phyloP scores from a whole-genome alignment of 2,329 filamentous ascomycete genomes.

The Sporothrix humicola region DNA sequence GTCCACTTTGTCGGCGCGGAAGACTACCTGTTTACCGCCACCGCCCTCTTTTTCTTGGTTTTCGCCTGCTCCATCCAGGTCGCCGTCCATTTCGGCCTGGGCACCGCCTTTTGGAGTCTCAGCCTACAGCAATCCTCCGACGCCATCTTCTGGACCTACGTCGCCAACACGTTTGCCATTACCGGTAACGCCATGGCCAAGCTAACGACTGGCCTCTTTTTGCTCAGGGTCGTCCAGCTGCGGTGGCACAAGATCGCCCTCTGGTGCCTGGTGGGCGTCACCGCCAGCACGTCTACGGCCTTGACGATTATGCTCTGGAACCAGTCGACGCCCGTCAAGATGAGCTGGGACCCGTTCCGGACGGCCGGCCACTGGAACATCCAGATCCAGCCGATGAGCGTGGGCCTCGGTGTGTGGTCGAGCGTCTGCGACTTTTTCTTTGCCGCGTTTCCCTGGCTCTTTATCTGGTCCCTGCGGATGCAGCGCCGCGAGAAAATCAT shows the following conservation, averaged over 20 bases:
- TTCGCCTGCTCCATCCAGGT: conserved; percentile 48
- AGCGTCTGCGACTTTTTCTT: conserved; percentile 50
- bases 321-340: conserved; percentile 46
- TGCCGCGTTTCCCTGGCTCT: conserved; percentile 51
- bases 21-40: conserved; percentile 47
- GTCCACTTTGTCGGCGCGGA: conserved; percentile 48
- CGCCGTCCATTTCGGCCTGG: conserved; percentile 46
- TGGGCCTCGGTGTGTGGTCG: conserved; percentile 48
- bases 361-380: conserved; percentile 47
- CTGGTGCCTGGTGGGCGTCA: conserved; percentile 45
- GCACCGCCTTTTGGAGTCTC: conserved; percentile 45
- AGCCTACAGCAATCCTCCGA: conserved; percentile 44
- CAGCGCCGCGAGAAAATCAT: conserved; percentile 52
- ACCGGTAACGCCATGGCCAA: conserved; percentile 49
- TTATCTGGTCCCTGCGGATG: conserved; percentile 54
- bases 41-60: conserved; percentile 46
- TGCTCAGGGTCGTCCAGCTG: conserved; percentile 48
- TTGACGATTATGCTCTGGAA: conserved; percentile 49
- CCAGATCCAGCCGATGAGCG: conserved; percentile 47
- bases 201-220: conserved; percentile 48
- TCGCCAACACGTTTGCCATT: conserved; percentile 47
- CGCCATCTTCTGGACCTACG: conserved; percentile 49
- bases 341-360: conserved; percentile 47
- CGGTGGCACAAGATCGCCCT: conserved; percentile 46
- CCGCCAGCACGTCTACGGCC: conserved; percentile 43